Base-by-base conservation (phyloP, 129 eudicot genomes). In the Scalesia atractyloides region DNA sequence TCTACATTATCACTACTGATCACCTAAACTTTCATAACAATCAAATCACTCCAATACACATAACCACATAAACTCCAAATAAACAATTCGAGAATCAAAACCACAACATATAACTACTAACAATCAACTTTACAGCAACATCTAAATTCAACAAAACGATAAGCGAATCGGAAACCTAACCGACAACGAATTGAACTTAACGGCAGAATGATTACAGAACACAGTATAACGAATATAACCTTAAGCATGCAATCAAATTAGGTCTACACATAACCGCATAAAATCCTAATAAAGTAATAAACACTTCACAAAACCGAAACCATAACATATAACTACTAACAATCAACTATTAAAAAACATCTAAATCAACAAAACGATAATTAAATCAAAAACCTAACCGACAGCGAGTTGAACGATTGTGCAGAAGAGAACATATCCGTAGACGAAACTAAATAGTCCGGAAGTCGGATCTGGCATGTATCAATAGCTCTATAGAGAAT, bases 381-480 rank as follows among this genome's bases (percentile, higher is more conserved):
- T 5, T 61, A 7, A 24, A 41, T 24, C 61, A 41, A 3, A 39
- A 63, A 16, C 72, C 82, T 52, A 78, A 78, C 82, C 82, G 82
- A 53, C 48, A 51, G 70, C 49, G 77, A 70, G 51, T 63, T 41
- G 14, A 71, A 63, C 9, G 33, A 10, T 8, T 66, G 14, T 2
- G 73, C 56, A 9, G 79, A 75, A 12, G 77, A 78, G 36, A 78
- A 54, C 16, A 78, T 7, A 20, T 78, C 82, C 17, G 77, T 72
- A 1, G 82, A 78, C 30, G 82, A 64, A 24, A 43, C 33, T 26
- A 71, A 26, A 48, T 71, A 78, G 3, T 54, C 82, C 2, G 82
- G 50, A 13, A 78, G 56, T 46, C 82, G 82, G 82, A 78, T 78
- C 82, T 71, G 77, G 57, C 77, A 70, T 9, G 82, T 51, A 64